Evolutionary conservation across 352 stramenopile genomes (phyloP), one percentile per base, ranked within the genome.

Genomic region (Pythium aquatile): DNA sequence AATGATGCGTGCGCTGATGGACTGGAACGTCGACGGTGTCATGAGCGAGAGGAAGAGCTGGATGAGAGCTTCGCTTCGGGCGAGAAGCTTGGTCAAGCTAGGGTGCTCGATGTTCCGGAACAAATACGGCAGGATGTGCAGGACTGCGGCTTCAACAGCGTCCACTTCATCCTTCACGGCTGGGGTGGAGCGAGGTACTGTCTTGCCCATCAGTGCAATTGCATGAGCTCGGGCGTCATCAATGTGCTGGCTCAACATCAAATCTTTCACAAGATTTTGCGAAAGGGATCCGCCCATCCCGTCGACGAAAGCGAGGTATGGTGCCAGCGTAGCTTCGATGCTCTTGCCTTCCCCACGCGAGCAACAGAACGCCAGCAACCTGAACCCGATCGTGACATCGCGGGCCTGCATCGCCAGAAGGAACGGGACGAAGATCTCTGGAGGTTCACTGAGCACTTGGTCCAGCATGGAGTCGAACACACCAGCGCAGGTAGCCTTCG

Each of bases 401-500:
- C 77, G 79, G 17, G 74, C 68, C 59, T 92, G 71, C 83, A 95
- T 95, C 3, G 83, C 81, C 55, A 87, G 82, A n/a, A 95, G 53
- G 59, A 95, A 90, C 3, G 86, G 84, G 44, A 95, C 63, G 59
- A 86, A 93, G 9, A 92, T 61, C 14, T 91, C 80, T 17, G 76
- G 69, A 2, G 81, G 68, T 46, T 93, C 83, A 39, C 77, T 88
- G 32, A 95, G 65, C 17, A 92, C 79, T 68, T 92, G 86, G 39
- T 95, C 83, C 48, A 95, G 67, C 69, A 95, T 86, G 28, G 78
- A 93, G 66, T 91, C 80, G 42, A 93, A 85, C 3, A 92, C 77
- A 5, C 80, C 72, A 24, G 79, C 76, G 30, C 78, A 87, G 9
- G 81, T 90, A 26, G 69, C 75, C 59, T 88, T 91, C 1, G 83